These are phyloP conservation scores for Termitomyces sp. DNA, from an alignment of 768 basidiomycete genomes.

Conservation along the genomic window DNA sequence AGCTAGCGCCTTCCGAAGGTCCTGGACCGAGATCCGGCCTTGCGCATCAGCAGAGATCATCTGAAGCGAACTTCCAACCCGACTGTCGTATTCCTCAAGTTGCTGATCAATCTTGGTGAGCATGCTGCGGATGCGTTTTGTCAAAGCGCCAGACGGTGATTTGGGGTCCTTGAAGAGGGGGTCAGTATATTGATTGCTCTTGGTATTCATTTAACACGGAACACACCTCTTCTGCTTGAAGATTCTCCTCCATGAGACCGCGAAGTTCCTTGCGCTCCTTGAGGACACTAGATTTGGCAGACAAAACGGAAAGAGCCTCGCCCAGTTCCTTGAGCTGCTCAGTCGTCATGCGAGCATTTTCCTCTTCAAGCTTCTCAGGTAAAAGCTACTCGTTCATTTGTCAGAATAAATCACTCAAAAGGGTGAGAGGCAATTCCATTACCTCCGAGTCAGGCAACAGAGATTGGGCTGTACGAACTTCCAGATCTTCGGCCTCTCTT, in stretches of 20 bases:
- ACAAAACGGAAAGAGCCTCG: conserved; percentile 85
- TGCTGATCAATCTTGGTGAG: conserved; percentile 93
- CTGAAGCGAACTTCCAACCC: conserved; percentile 80
- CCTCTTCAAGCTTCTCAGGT: conserved; percentile 53
- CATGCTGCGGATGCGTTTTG: conserved; percentile 94
- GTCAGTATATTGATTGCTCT: conserved; percentile 1
- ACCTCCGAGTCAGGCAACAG: conserved; percentile 90
- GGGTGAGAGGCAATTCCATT: conserved; percentile 7
- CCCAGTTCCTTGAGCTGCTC: conserved; percentile 94
- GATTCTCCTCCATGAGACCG: conserved; percentile 89
- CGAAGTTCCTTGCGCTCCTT: conserved; percentile 94
- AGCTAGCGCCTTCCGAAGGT: conserved; percentile 84
- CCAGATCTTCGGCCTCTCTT: conserved; percentile 75
- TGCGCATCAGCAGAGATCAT: conserved; percentile 82
- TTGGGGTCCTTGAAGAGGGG: conserved; percentile 54
- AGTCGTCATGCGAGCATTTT: conserved; percentile 92
- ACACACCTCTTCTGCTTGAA: conserved; percentile 78
- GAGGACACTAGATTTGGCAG: conserved; percentile 90
- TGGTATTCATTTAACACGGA: not conserved
- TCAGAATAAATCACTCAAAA: not conserved
- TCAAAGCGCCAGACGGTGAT: conserved; percentile 80
- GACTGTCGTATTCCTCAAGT: conserved; percentile 85
- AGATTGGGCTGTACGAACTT: conserved; percentile 73
- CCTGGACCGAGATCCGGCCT: conserved; percentile 84
- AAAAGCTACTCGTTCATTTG: conserved; percentile 41